phyloP scores from a whole-genome alignment of 495 filamentous ascomycete genomes.

The Neurospora tetrasperma region DNA sequence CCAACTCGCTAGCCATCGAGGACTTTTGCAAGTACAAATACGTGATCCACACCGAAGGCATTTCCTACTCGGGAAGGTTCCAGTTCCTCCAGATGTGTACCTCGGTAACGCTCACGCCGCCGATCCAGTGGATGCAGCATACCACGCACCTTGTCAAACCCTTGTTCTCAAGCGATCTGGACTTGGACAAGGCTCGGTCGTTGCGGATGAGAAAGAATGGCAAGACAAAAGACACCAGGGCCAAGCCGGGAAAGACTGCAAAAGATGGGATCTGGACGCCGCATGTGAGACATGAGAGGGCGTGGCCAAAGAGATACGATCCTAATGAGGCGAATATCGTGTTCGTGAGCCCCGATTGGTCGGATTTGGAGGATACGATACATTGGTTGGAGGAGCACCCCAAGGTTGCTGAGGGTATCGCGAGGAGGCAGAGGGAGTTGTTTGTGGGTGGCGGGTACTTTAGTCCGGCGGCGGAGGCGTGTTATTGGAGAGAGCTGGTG shows the following conservation, averaged over 20 bases:
- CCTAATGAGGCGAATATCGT: constrained; percentile 38
- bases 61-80: constrained; percentile 48
- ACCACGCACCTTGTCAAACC: constrained; percentile 37
- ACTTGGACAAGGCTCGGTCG: background rate
- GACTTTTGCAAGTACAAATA: constrained; percentile 45
- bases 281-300: constrained; percentile 10
- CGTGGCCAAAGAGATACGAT: constrained; percentile 31
- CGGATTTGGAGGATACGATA: constrained; percentile 36
- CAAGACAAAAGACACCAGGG: background rate
- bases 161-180: constrained; percentile 28
- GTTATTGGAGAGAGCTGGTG: constrained; percentile 44
- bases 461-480: constrained; percentile 39
- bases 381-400: constrained; percentile 34
- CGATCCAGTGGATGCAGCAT: constrained; percentile 40
- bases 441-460: constrained; percentile 38
- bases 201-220: background rate
- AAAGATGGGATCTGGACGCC: constrained; percentile 9
- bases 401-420: constrained; percentile 36
- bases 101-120: constrained; percentile 38
- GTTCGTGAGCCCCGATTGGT: constrained; percentile 43
- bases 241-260: background rate
- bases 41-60: constrained; percentile 50
- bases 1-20: constrained; percentile 38
- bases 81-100: constrained; percentile 44
- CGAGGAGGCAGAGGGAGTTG: constrained; percentile 34